phyloP scores from a whole-genome alignment of 1,284 basidiomycete species.

The Papiliotrema terrestris region DNA sequence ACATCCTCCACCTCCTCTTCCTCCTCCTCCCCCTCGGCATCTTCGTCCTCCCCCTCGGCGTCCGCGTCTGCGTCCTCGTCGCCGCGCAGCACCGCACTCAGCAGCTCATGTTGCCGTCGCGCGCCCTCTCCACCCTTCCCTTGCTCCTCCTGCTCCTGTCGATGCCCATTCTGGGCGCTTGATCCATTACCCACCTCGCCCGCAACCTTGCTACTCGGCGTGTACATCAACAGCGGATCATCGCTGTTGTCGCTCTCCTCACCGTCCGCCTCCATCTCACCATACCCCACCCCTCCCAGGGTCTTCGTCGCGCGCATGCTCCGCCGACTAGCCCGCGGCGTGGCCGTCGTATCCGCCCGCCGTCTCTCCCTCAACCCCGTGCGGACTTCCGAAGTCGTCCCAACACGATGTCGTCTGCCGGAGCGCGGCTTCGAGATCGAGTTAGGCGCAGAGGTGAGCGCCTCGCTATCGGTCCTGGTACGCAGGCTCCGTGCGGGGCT shows the following conservation, averaged over 20 bases:
- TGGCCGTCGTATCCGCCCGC: background rate
- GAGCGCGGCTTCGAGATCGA: background rate
- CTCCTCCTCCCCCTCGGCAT: constrained; percentile 6
- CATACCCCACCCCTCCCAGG: background rate
- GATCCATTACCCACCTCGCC: background rate
- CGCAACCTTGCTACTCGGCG: background rate
- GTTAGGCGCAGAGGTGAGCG: background rate
- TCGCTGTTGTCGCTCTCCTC: background rate
- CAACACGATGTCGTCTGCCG: background rate
- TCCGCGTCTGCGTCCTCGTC: constrained; percentile 11
- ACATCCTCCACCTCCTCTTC: constrained; percentile 9
- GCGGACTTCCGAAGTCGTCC: background rate
- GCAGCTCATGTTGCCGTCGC: background rate
- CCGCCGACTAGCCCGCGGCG: background rate
- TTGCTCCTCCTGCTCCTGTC: background rate
- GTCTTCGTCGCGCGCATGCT: background rate
- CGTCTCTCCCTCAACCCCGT: background rate
- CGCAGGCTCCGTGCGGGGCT: constrained; percentile 29
- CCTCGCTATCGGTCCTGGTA: constrained; percentile 14
- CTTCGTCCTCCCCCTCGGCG: background rate
- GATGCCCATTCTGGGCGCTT: background rate
- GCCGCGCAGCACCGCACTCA: too few species aligned
- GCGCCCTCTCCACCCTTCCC: background rate
- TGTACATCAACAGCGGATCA: background rate
- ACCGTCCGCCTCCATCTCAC: background rate